Evolutionary conservation across 78 protist species (phyloP), one percentile per base, ranked within the genome.

Genomic region (Speleostelium caveatum): DNA sequence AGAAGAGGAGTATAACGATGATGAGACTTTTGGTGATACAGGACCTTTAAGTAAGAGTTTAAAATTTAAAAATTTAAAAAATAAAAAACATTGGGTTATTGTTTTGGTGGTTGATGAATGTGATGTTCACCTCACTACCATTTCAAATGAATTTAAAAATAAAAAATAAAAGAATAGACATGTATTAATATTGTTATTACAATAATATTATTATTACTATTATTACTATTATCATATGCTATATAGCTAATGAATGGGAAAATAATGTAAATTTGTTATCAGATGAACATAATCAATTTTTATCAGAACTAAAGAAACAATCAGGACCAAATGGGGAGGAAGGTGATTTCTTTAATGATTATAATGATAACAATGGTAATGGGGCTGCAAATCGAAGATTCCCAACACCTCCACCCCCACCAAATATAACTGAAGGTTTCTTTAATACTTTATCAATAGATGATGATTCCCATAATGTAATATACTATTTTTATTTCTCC

Each of bases 1-100:
- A 32, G 91, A 83, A 28, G 8, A 63, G 0, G 56, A 24, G 59
- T 83, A 83, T 32, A 69, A 83, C 33, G 91, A 83, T n/a, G 91
- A 83, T 83, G 91, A 83, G 59, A 83, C 91, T 2, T 83, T 83
- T 83, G 91, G 91, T 83, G 91, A 83, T 83, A 60, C 73, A n/a
- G 91, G 91, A 22, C 91, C 91, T 2, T 33, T 83, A 69, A 83
- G 91, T 83, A 83, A 32, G 80, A 60, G 30, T 14, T 39, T 30
- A n/a, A n/a, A n/a, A n/a, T n/a, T n/a, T n/a, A n/a, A n/a, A n/a
- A n/a, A n/a, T n/a, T n/a, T n/a, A n/a, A n/a, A n/a, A n/a, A n/a
- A n/a, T n/a, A n/a, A n/a, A n/a, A n/a, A n/a, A n/a, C n/a, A n/a
- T n/a, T n/a, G n/a, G n/a, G n/a, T n/a, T n/a, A n/a, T n/a, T n/a